Conservation (phyloP, 768 basidiomycete genomes). For the Rhodotorula sphaerocarpa region DNA sequence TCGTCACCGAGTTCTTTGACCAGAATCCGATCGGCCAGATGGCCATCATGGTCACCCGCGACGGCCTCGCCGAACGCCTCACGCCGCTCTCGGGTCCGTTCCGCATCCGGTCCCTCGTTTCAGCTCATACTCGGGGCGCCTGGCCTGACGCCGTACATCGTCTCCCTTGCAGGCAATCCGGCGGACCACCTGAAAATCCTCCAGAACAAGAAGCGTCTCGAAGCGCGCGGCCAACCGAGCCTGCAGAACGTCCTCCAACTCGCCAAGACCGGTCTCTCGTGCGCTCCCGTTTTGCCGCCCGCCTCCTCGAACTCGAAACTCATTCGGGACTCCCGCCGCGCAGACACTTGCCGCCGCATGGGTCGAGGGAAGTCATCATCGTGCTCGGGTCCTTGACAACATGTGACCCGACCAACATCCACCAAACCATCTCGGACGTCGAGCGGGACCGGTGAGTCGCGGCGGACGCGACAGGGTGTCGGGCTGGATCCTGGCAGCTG, state of each 20-base stretch:
- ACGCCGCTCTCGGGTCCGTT: conserved; percentile 84
- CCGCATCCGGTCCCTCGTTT: not conserved
- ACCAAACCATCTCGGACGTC: conserved; percentile 82
- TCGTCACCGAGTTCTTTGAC: conserved; percentile 95
- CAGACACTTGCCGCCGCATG: conserved; percentile 95
- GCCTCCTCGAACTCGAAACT: conserved; percentile 1
- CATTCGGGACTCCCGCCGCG: not conserved
- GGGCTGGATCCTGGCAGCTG: too few relatives aligned
- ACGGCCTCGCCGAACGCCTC: conserved; percentile 80
- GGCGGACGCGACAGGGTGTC: too few relatives aligned
- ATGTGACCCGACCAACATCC: conserved; percentile 93
- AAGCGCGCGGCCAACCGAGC: conserved; percentile 86
- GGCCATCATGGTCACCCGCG: conserved; percentile 83
- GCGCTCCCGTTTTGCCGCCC: conserved; percentile 25
- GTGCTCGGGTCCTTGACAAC: conserved; percentile 93
- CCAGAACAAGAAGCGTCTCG: conserved; percentile 74
- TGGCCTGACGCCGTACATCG: conserved; percentile 10
- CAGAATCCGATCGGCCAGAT: conserved; percentile 98
- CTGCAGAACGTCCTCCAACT: conserved; percentile 96
- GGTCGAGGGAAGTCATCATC: conserved; percentile 87
- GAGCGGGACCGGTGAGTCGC: conserved; percentile 50
- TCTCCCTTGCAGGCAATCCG: conserved; percentile 66
- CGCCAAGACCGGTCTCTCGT: conserved; percentile 90
- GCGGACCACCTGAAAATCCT: conserved; percentile 78
- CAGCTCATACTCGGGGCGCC: not conserved